phyloP scores from a whole-genome alignment of 176 grass and related monocot genomes.

The Oryza rufipogon region DNA sequence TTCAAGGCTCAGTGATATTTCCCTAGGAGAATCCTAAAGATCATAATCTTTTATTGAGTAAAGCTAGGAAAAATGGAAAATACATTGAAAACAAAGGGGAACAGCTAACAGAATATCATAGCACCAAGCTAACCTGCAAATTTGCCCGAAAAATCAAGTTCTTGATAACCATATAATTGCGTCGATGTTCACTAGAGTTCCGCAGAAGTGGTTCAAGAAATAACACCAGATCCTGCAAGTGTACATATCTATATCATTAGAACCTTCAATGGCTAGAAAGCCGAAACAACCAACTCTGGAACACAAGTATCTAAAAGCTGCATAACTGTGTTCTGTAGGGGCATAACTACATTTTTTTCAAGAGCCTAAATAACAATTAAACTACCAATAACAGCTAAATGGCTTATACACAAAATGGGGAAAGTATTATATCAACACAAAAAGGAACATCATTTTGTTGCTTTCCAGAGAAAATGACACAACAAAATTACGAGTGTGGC shows the following conservation, averaged over 20 bases:
- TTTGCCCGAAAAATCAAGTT: constrained; percentile 76
- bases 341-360: neutral
- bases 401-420: neutral
- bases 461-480: constrained; percentile 6
- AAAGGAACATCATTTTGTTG: neutral
- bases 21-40: neutral
- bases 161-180: constrained; percentile 91
- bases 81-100: neutral
- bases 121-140: constrained; percentile 68
- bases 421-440: constrained; percentile 18
- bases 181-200: constrained; percentile 86
- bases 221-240: constrained; percentile 80
- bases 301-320: constrained; percentile 10
- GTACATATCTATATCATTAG: constrained; percentile 36
- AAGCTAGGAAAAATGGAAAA: neutral
- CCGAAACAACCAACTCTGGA: constrained; percentile 22
- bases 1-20: constrained; percentile 10
- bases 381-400: constrained; percentile 2
- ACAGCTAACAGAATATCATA: constrained; percentile 2
- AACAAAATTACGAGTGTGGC: neutral
- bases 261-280: constrained; percentile 35
- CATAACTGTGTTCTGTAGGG: constrained; percentile 13
- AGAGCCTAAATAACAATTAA: neutral
- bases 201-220: constrained; percentile 87
- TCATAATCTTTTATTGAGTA: constrained; percentile 5